Conservation (phyloP, 1,284 basidiomycete species). For the Cystodermella granulosa region DNA sequence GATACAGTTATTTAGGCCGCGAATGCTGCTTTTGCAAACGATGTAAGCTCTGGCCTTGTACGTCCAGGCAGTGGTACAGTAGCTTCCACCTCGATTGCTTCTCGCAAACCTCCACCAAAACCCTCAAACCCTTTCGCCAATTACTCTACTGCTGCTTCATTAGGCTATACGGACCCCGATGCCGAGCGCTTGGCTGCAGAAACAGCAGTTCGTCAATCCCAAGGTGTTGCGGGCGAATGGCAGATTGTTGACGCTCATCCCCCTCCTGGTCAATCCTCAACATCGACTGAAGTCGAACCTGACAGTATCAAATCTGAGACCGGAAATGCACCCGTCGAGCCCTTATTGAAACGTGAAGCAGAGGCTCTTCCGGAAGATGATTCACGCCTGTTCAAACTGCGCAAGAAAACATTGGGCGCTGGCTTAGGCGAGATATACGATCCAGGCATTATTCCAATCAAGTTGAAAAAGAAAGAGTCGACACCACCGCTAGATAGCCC, state of each 20-base stretch:
- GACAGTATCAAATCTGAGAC: too few relatives aligned
- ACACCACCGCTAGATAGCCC: slow-evolving; percentile 8
- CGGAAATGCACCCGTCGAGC: slow-evolving; percentile 12
- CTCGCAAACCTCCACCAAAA: slow-evolving; percentile 46
- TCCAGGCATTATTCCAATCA: slow-evolving; percentile 60
- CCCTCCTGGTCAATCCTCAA: slow-evolving; percentile 16
- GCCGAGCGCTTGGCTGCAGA: slow-evolving; percentile 55
- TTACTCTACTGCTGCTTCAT: slow-evolving; percentile 80
- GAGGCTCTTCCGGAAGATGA: slow-evolving; percentile 49
- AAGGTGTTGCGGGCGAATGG: slow-evolving; percentile 84
- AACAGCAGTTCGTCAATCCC: slow-evolving; percentile 53
- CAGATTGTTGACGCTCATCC: slow-evolving; percentile 55
- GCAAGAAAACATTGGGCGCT: slow-evolving; percentile 50
- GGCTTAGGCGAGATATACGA: slow-evolving; percentile 71
- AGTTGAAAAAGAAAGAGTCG: slow-evolving; percentile 49
- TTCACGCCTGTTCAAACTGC: slow-evolving; percentile 58
- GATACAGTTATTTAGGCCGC: slow-evolving; percentile 54
- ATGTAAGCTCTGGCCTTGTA: slow-evolving; percentile 64
- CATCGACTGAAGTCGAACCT: slow-evolving; percentile 4
- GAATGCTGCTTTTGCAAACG: slow-evolving; percentile 66
- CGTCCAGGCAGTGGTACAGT: slow-evolving; percentile 40
- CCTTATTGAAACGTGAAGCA: slow-evolving; percentile 38
- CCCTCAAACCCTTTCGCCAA: slow-evolving; percentile 72
- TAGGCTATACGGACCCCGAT: slow-evolving; percentile 76
- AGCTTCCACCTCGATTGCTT: slow-evolving; percentile 37